Percentiles rank a stretch among this genome's conserved stretches.
phyloP scores from a whole-genome alignment of 768 basidiomycete genomes.

The Podaxis pistillaris region DNA sequence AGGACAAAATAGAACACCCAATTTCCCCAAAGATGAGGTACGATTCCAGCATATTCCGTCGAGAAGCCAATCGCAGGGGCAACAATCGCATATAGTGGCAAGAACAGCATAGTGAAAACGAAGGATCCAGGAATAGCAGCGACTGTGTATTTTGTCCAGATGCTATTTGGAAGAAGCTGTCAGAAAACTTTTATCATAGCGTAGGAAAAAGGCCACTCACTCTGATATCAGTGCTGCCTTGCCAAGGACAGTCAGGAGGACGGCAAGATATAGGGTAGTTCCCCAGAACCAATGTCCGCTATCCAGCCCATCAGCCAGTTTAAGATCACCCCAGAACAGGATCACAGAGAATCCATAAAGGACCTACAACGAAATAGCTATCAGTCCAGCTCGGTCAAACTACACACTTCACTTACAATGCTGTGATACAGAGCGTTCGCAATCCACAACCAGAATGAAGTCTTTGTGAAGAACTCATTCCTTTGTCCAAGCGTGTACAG shows the following conservation, averaged over 20 bases:
- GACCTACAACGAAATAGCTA: slow-evolving; percentile 48
- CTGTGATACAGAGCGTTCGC: slow-evolving; percentile 89
- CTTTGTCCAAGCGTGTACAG: slow-evolving; percentile 92
- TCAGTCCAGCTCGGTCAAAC: not conserved
- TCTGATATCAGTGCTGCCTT: slow-evolving; percentile 98
- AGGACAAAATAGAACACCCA: slow-evolving; percentile 89
- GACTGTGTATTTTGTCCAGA: slow-evolving; percentile 99
- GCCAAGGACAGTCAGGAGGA: slow-evolving; percentile 91
- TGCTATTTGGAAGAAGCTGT: slow-evolving; percentile 39
- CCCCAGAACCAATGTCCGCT: slow-evolving; percentile 99
- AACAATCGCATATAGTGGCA: slow-evolving; percentile 86
- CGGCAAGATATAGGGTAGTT: slow-evolving; percentile 90
- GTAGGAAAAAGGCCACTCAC: slow-evolving; percentile 49
- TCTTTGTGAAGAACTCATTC: slow-evolving; percentile 91
- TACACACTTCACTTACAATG: slow-evolving; percentile 50
- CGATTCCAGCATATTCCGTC: slow-evolving; percentile 85
- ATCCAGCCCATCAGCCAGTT: slow-evolving; percentile 76
- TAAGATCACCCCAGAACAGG: slow-evolving; percentile 91
- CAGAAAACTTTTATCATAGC: not conserved
- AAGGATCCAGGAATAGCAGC: slow-evolving; percentile 98
- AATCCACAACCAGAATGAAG: slow-evolving; percentile 91
- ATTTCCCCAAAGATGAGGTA: slow-evolving; percentile 87
- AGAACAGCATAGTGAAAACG: slow-evolving; percentile 91
- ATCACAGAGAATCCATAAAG: slow-evolving; percentile 86
- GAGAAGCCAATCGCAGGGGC: slow-evolving; percentile 90